phyloP scores from a whole-genome alignment of 2,329 filamentous ascomycete species.

The Xylariaceae sp. region DNA sequence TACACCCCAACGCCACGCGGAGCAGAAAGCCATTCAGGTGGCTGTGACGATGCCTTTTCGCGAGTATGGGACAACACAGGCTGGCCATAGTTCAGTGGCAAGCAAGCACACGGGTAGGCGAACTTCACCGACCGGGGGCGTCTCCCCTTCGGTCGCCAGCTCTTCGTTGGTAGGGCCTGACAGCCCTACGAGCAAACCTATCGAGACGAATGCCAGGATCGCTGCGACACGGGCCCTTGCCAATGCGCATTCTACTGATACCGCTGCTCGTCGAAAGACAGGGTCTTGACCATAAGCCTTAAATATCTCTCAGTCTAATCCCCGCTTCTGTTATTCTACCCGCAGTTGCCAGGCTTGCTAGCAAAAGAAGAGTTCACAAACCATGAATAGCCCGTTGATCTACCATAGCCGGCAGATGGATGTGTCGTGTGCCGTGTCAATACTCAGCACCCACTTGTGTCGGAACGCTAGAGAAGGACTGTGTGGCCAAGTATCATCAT shows the following conservation, averaged over 20 bases:
- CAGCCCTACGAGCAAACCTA: neutral
- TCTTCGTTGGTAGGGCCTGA: neutral
- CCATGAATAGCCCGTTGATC: too few relatives aligned
- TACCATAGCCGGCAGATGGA: too few relatives aligned
- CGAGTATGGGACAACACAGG: neutral
- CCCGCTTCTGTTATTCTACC: too few relatives aligned
- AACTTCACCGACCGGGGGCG: neutral
- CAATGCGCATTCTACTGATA: neutral
- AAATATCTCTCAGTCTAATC: too few relatives aligned
- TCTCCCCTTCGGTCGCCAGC: neutral
- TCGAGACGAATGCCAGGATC: constrained; percentile 5
- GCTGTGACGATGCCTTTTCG: neutral
- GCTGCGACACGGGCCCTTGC: constrained; percentile 11
- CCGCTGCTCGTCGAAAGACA: too few relatives aligned
- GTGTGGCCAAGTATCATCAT: too few relatives aligned
- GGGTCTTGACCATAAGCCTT: too few relatives aligned
- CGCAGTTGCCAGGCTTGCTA: too few relatives aligned
- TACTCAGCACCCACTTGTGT: too few relatives aligned
- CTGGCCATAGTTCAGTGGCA: neutral
- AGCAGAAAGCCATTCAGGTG: neutral
- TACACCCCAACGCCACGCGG: neutral
- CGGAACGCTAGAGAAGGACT: too few relatives aligned
- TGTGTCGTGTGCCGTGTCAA: too few relatives aligned
- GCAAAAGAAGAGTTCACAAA: too few relatives aligned
- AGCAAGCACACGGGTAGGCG: neutral